Percentiles rank a stretch among this genome's conserved stretches.
Conservation (phyloP, 805 yeast genomes). For the Kodamaea jinghongensis region DNA sequence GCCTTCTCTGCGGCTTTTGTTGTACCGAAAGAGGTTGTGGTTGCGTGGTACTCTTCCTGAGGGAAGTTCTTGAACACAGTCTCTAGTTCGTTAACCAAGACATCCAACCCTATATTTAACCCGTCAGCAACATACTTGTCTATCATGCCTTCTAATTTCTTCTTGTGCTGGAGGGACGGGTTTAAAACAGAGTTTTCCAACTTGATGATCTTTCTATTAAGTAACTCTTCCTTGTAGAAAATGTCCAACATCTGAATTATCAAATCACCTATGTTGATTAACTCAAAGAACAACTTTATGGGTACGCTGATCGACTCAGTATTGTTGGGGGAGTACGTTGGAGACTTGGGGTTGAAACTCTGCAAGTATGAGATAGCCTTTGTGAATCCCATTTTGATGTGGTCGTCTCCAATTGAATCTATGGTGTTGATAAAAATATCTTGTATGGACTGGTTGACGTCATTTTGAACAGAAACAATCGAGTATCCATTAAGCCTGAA, state of each 20-base stretch:
- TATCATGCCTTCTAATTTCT: conserved; percentile 72
- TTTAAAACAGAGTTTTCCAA: conserved; percentile 75
- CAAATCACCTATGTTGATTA: conserved; percentile 89
- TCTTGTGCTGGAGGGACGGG: conserved; percentile 74
- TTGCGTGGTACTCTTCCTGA: conserved; percentile 55
- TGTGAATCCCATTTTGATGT: conserved; percentile 80
- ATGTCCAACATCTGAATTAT: conserved; percentile 90
- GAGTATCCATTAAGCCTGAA: conserved; percentile 30
- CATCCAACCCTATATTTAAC: conserved; percentile 86
- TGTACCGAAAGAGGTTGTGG: conserved; percentile 27
- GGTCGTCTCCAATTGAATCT: conserved; percentile 62
- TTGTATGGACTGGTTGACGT: conserved; percentile 43
- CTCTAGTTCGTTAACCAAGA: conserved; percentile 78
- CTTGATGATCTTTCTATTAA: conserved; percentile 55
- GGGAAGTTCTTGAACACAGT: conserved; percentile 54
- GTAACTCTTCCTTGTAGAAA: conserved; percentile 83
- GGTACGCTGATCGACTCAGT: conserved; percentile 65
- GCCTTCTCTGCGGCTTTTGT: conserved; percentile 65
- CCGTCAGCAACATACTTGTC: conserved; percentile 94
- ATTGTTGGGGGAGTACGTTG: conserved; percentile 26
- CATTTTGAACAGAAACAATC: conserved; percentile 31
- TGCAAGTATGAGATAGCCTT: conserved; percentile 71
- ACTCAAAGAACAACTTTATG: conserved; percentile 78
- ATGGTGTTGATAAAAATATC: conserved; percentile 69
- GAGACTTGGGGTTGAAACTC: conserved; percentile 61